phyloP scores from a whole-genome alignment of 2,329 filamentous ascomycete species.

The Alternaria hordeiaustralica region DNA sequence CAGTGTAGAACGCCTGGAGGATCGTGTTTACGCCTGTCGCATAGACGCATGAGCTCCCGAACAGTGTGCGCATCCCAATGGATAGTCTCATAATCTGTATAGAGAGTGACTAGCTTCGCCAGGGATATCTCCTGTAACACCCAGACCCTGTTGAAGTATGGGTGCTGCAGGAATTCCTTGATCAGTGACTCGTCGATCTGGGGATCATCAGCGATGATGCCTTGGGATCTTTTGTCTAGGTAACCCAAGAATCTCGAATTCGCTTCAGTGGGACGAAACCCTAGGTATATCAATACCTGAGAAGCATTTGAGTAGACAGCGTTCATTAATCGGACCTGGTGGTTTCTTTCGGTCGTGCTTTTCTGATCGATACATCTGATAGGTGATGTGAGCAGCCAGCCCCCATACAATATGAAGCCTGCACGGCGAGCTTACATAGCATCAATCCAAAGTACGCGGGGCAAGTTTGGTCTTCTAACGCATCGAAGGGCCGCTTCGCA shows the following conservation, averaged over 20 bases:
- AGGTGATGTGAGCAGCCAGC: rapidly evolving
- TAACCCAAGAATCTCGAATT: not conserved
- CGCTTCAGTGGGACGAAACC: rapidly evolving
- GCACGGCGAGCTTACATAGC: not conserved
- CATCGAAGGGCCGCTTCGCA: not conserved
- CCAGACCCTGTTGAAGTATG: not conserved
- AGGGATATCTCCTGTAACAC: not conserved
- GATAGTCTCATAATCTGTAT: not conserved
- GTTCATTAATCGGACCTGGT: not conserved
- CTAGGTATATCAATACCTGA: not conserved
- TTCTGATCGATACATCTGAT: not conserved
- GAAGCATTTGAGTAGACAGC: not conserved
- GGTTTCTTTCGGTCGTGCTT: not conserved
- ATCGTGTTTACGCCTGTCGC: too few species aligned
- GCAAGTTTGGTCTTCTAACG: rapidly evolving
- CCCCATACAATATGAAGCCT: not conserved
- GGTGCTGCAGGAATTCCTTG: not conserved
- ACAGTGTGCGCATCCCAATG: not conserved
- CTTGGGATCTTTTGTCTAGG: not conserved
- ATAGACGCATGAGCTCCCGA: not conserved
- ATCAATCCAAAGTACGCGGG: not conserved
- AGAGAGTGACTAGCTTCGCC: not conserved
- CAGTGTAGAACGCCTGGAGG: not conserved
- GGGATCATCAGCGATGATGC: not conserved
- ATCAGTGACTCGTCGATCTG: not conserved